Conservation (phyloP, 192 early-diverging fungal species). For the Obelidium mucronatum region DNA sequence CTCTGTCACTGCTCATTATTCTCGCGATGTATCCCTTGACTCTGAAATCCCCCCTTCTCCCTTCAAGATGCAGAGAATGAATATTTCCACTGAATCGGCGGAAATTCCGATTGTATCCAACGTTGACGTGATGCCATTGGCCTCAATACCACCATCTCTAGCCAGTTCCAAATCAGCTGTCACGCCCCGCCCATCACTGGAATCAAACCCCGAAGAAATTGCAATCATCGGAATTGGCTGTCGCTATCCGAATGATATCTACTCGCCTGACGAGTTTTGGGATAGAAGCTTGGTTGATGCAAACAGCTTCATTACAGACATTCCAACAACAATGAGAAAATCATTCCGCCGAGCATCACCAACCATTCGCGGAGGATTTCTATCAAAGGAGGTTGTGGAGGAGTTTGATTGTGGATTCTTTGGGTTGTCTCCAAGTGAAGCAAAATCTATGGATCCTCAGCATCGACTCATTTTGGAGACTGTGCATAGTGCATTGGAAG, state of each 20-base stretch:
- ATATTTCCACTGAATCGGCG: too few species aligned
- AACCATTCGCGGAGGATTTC: neutral
- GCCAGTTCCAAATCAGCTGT: too few species aligned
- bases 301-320: neutral
- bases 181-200: too few species aligned
- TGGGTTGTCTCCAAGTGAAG: conserved; percentile 14
- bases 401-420: conserved; percentile 13
- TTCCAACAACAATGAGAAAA: neutral
- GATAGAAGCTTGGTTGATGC: neutral
- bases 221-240: conserved; percentile 16
- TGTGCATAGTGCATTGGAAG: conserved; percentile 13
- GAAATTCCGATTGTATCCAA: too few species aligned
- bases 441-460: conserved; percentile 26
- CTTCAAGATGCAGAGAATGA: too few species aligned
- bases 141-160: too few species aligned
- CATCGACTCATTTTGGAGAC: conserved; percentile 12
- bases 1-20: neutral
- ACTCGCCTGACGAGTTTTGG: conserved; percentile 6
- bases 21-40: neutral
- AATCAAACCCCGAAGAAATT: neutral
- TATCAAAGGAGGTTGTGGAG: conserved; percentile 1
- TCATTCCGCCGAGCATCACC: neutral
- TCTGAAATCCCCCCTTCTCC: too few species aligned
- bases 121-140: too few species aligned
- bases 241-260: conserved; percentile 10